Conservation (phyloP, 2,329 filamentous ascomycete genomes). For the Fusarium sp. region DNA sequence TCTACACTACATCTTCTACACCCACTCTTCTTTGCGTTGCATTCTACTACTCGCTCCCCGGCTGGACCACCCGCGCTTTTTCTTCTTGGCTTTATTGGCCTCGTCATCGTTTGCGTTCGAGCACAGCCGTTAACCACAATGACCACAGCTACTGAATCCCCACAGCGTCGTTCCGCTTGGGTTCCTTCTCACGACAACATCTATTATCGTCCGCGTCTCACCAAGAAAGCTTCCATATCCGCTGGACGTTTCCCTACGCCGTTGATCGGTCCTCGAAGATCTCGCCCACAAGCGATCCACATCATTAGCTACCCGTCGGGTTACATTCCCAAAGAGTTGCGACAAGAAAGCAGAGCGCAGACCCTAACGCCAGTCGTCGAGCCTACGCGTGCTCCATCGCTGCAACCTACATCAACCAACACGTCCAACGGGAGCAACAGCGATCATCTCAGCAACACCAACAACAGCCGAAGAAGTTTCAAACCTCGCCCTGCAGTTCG, state of each 20-base stretch:
- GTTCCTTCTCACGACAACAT: constrained; percentile 47
- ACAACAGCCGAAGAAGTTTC: constrained; percentile 45
- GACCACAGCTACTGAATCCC: constrained; percentile 42
- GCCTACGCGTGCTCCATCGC: constrained; percentile 38
- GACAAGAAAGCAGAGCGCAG: constrained; percentile 44
- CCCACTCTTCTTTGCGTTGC: constrained; percentile 25
- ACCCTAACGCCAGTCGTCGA: constrained; percentile 28
- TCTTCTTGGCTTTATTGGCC: constrained; percentile 43
- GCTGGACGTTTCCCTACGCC: constrained; percentile 53
- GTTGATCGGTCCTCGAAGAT: constrained; percentile 57
- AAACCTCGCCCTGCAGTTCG: constrained; percentile 24
- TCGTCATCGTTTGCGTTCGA: constrained; percentile 31
- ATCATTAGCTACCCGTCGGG: constrained; percentile 59
- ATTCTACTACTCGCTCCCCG: constrained; percentile 33
- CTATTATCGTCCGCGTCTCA: constrained; percentile 47
- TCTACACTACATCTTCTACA: constrained; percentile 23
- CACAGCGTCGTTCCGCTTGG: constrained; percentile 45
- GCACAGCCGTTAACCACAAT: constrained; percentile 46
- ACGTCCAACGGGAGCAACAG: constrained; percentile 11
- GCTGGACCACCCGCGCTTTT: constrained; percentile 39
- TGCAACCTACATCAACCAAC: constrained; percentile 37
- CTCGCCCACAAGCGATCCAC: constrained; percentile 59
- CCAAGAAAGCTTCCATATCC: constrained; percentile 42
- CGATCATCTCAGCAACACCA: constrained; percentile 13
- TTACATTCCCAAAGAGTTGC: constrained; percentile 61